Percentiles rank a stretch among this genome's conserved stretches.
These are phyloP conservation scores for Stagonosporopsis tanaceti DNA, from an alignment of 2,329 filamentous ascomycete genomes.

Conservation along the genomic window DNA sequence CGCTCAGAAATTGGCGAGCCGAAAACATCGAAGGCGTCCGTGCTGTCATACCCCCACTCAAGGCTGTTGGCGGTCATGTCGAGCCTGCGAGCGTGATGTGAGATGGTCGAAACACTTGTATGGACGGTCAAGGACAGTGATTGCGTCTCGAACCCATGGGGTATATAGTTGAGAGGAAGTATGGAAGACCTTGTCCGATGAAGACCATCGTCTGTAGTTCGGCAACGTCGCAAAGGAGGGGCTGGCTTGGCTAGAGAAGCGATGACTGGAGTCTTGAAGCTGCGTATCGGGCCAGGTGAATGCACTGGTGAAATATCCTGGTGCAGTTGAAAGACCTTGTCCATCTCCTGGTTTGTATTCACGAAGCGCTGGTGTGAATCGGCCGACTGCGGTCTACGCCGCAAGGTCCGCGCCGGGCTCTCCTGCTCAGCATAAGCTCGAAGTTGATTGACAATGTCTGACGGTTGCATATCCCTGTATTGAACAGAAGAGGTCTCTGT, in stretches of 20 bases:
- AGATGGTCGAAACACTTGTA: conserved; percentile 12
- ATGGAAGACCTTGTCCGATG: conserved; percentile 47
- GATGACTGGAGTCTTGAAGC: background rate
- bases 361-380: background rate
- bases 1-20: conserved; percentile 1
- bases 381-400: conserved; percentile 1
- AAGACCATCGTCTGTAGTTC: conserved; percentile 17
- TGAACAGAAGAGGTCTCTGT: background rate
- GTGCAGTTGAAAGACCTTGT: conserved; percentile 4
- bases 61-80: conserved; percentile 31
- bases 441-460: conserved; percentile 10
- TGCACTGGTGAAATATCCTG: background rate
- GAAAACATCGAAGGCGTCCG: conserved; percentile 24
- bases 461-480: background rate
- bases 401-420: background rate
- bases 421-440: conserved; percentile 18
- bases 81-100: conserved; percentile 23
- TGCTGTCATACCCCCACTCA: conserved; percentile 27
- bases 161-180: conserved; percentile 51
- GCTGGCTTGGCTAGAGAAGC: background rate
- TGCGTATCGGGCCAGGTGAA: conserved; percentile 7
- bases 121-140: conserved; percentile 20
- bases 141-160: conserved; percentile 38
- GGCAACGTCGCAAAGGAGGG: background rate
- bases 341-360: conserved; percentile 2